Evolutionary conservation across 2,329 filamentous ascomycete species (phyloP), one percentile per base, ranked within the genome.

Genomic region (Colletotrichum incanum): DNA sequence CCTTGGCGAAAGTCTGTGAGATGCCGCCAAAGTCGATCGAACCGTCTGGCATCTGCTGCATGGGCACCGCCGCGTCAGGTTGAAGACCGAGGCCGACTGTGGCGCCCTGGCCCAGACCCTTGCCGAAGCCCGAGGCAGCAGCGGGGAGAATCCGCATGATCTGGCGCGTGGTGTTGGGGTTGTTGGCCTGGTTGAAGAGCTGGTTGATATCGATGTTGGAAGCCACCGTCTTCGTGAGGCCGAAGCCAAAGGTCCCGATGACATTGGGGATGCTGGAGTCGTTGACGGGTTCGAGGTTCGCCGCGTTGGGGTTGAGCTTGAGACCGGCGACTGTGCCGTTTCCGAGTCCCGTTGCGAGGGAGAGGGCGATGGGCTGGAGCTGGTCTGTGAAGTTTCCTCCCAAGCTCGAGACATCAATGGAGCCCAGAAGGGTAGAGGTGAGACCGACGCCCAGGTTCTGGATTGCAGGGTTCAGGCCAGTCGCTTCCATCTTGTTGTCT

Each of bases 401-500:
- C 12, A 77, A 56, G 18, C 63, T 71, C 0, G 65, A 71, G 31
- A 78, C 16, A 64, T 78, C 73, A 37, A 79, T 55, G 3, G 79
- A 63, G 18, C 77, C 76, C 5, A 81, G 65, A 0, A 80, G 73
- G 5, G 79, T 77, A 0, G 78, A 75, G 1, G 77, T 73, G 2
- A 79, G 71, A 2, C 80, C 80, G 59, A 78, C 76, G 47, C 77
- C 78, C 8, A 78, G 73, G 59, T 78, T 80, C 63, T 80, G 76
- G 56, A 82, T 73, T 3, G 76, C 71, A 0, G 78, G 76, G 65
- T 80, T 80, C 26, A 82, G 72, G 20, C 79, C 78, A 11, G 75
- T 77, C 14, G 74, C 75, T 12, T 76, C 60, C 75, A 79, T 76
- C n/a, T 75, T 74, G 72, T 80, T 81, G 26, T 78, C 75, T 20